Evolutionary conservation across 768 basidiomycete genomes (phyloP), one percentile per base, ranked within the genome.

Genomic region (Tubosaeta sp.): DNA sequence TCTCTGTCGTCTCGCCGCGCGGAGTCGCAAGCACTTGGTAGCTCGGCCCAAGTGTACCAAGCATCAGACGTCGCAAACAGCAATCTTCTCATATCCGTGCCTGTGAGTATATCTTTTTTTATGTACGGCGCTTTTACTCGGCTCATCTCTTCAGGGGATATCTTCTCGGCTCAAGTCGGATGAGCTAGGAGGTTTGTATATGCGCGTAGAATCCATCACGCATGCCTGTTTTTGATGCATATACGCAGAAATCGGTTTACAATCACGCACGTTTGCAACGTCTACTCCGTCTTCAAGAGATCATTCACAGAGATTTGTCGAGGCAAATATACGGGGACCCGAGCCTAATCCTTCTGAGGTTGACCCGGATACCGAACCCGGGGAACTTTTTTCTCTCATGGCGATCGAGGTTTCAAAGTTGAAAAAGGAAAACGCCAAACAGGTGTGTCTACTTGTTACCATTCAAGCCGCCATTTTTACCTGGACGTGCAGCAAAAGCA

Each of bases 161-260:
- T 29, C 55, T 8, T 53, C 44, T 48, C 47, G 43, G 12, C 34
- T 48, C 14, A 51, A 46, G 16, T 29, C 26, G 27, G 54, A 56
- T 7, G 58, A 60, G 9, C 43, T 50, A 44, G 41, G 46, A 26
- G 67, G 67, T 70, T 53, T 5, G 59, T 63, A 48, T 66, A 63
- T 62, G 56, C 60, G 53, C 45, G 22, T 29, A 16, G 4, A 41
- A 32, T 8, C 14, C 10, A 39, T 44, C 3, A 43, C 27, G 7
- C 14, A 10, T 17, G 9, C 14, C 26, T 35, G 37, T 29, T 53
- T 42, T 44, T 43, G 32, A 25, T 47, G 50, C 53, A 59, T 59
- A 57, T 53, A 50, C 8, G 35, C 54, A 60, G 57, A 68, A n/a
- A 31, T 38, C 9, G 38, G 38, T 37, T 16, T 32, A 11, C 47